These are phyloP conservation scores for Candida sp. DNA, from an alignment of 1,139 yeast genomes.

Conservation along the genomic window DNA sequence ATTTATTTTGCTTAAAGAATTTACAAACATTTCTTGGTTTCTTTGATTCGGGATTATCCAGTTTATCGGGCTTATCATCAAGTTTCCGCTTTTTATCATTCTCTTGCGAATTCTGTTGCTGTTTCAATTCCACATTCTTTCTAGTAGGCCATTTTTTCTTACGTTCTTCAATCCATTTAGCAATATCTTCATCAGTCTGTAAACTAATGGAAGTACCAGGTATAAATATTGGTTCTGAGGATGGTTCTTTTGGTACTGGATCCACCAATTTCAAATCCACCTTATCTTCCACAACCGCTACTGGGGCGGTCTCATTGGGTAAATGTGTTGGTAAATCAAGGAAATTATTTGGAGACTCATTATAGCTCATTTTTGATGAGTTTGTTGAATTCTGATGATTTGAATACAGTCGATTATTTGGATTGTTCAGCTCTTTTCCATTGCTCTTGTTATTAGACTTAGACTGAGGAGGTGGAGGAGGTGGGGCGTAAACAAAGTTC, in stretches of 20 bases:
- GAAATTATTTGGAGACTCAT: constrained; percentile 1
- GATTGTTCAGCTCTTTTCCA: background rate
- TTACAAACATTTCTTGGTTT: constrained; percentile 31
- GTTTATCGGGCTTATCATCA: constrained; percentile 1
- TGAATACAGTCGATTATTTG: too few relatives aligned
- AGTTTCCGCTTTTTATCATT: constrained; percentile 5
- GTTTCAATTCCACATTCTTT: constrained; percentile 32
- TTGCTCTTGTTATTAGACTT: constrained; percentile 5
- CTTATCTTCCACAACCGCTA: background rate
- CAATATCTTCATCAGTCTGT: constrained; percentile 69
- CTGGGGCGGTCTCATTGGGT: constrained; percentile 12
- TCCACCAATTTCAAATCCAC: background rate
- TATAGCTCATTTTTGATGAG: constrained; percentile 3
- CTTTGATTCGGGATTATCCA: too few relatives aligned
- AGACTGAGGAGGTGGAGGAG: constrained; percentile 30
- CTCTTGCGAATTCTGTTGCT: constrained; percentile 10
- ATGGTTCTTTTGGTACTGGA: constrained; percentile 1
- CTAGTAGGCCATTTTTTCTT: constrained; percentile 73
- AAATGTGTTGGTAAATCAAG: constrained; percentile 19
- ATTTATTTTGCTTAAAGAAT: constrained; percentile 36
- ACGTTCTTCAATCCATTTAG: constrained; percentile 78
- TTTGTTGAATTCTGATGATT: background rate
- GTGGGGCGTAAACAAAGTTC: constrained; percentile 27
- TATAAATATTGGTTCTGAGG: constrained; percentile 24
- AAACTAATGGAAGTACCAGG: constrained; percentile 65